Percentiles rank a stretch among this genome's conserved stretches.
Evolutionary conservation across 2,329 filamentous ascomycete species (phyloP).

Genomic region (Apiospora koreana): DNA sequence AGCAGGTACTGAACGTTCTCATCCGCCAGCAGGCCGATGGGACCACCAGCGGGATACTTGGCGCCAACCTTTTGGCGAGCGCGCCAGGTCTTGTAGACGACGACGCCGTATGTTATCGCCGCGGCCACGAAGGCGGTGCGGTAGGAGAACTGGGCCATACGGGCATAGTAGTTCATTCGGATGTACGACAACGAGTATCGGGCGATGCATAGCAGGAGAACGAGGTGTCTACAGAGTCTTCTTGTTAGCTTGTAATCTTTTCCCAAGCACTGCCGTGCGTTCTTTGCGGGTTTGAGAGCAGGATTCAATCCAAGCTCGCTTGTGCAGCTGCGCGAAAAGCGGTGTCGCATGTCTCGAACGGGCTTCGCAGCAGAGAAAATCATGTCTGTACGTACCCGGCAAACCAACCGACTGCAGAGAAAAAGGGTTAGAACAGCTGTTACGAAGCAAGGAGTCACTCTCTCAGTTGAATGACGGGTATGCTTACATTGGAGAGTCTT

Average conservation of each 20-base stretch:
- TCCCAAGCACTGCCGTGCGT: background rate
- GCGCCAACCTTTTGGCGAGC: slow-evolving; percentile 76
- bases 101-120: slow-evolving; percentile 92
- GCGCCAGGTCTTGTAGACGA: slow-evolving; percentile 96
- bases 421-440: slow-evolving; percentile 35
- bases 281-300: background rate
- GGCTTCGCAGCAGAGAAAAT: slow-evolving; percentile 9
- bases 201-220: slow-evolving; percentile 77
- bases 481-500: slow-evolving; percentile 89
- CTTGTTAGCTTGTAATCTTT: background rate
- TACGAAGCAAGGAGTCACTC: slow-evolving; percentile 20
- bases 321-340: background rate
- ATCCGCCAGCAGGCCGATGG: slow-evolving; percentile 71
- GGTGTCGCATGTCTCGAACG: slow-evolving; percentile 1
- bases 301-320: background rate
- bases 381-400: slow-evolving; percentile 63
- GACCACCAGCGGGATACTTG: slow-evolving; percentile 57
- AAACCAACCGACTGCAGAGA: slow-evolving; percentile 71
- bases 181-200: slow-evolving; percentile 86
- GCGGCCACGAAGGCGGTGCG: slow-evolving; percentile 88
- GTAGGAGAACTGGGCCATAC: slow-evolving; percentile 81
- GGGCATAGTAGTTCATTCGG: slow-evolving; percentile 81
- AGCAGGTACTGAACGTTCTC: slow-evolving; percentile 98
- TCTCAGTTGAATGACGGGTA: slow-evolving; percentile 18
- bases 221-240: slow-evolving; percentile 70